Base-by-base conservation (phyloP, 805 yeast species). In the Spathaspora gorwiae region DNA sequence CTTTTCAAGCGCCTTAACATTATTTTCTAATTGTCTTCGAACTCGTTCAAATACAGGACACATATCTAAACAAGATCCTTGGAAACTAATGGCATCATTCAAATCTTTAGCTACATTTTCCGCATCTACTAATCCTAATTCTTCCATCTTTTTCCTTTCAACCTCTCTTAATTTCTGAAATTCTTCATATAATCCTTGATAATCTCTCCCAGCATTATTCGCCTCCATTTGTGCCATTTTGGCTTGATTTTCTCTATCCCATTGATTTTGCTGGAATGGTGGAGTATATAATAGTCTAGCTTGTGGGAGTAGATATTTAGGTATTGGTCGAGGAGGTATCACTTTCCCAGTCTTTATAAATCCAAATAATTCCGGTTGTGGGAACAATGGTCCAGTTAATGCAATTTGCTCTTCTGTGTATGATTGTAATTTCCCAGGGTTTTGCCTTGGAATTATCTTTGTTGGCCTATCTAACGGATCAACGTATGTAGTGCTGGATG, bases 31-130 rank as follows among this genome's bases (percentile, higher is more conserved):
- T 2, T 85, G 78, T 66, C 99, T 77, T 59, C 96, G 77, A 1
- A 90, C 85, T 55, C 98, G 76, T 65, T 94, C 99, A 65, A 83
- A 92, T 0, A 80, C 79, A 0, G 99, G 98, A 63, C 99, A 94
- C 98, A 92, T 94, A 49, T 89, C 96, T 37, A 70, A 61, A 63
- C 99, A 94, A 1, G 95, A 78, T 3, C 99, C 99, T 47, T 80
- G 79, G 59, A 94, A 94, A 2, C 76, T 62, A 42, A 94, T 88
- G 1, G 98, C 99, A 48, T 92, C 95, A 48, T 79, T 82, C n/a
- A 94, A 71, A 45, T 84, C 82, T 63, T 90, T 89, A 36, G 89
- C 79, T 0, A 79, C 80, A 51, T 89, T 90, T 52, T 88, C 96
- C 38, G 83, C 84, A 62, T 94, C 99, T 3, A 94, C 97, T 4